A percentile compares a stretch with the other conserved stretches of the same genome.
Evolutionary conservation across 2,329 filamentous ascomycete genomes (phyloP).

Genomic region (Xylaria sp.): DNA sequence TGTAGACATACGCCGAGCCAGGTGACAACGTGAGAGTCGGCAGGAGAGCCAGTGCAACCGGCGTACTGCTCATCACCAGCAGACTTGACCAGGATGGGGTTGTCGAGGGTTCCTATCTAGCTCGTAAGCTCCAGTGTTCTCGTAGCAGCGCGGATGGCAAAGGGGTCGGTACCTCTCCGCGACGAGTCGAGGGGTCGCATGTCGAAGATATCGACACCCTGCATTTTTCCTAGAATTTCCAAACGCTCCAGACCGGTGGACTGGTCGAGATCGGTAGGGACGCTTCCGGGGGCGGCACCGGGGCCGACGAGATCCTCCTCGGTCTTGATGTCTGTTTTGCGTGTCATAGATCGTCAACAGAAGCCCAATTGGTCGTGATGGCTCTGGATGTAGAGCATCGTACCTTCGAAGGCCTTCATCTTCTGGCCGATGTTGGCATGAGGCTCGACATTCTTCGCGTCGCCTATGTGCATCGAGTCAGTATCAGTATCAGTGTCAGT

Average conservation of each 20-base stretch:
- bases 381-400: slow-evolving; percentile 20
- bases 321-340: slow-evolving; percentile 75
- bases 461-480: slow-evolving; percentile 45
- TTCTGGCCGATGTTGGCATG: slow-evolving; percentile 51
- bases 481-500: slow-evolving; percentile 13
- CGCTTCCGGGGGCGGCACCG: slow-evolving; percentile 79
- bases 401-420: slow-evolving; percentile 54
- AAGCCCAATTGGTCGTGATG: slow-evolving; percentile 5
- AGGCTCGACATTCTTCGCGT: slow-evolving; percentile 53
- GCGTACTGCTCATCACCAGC: slow-evolving; percentile 95
- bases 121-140: slow-evolving; percentile 33
- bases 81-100: slow-evolving; percentile 90
- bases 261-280: slow-evolving; percentile 95
- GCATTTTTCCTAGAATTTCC: slow-evolving; percentile 99
- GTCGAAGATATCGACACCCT: slow-evolving; percentile 97
- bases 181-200: slow-evolving; percentile 95
- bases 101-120: slow-evolving; percentile 76
- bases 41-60: slow-evolving; percentile 93
- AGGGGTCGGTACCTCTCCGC: slow-evolving; percentile 69
- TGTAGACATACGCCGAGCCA: slow-evolving; percentile 80
- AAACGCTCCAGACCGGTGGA: slow-evolving; percentile 97
- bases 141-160: background rate
- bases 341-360: slow-evolving; percentile 36
- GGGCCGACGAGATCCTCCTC: slow-evolving; percentile 84
- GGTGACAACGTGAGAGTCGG: slow-evolving; percentile 85